Conservation (phyloP, 768 basidiomycete genomes). For the Rhizopogon vesiculosus region DNA sequence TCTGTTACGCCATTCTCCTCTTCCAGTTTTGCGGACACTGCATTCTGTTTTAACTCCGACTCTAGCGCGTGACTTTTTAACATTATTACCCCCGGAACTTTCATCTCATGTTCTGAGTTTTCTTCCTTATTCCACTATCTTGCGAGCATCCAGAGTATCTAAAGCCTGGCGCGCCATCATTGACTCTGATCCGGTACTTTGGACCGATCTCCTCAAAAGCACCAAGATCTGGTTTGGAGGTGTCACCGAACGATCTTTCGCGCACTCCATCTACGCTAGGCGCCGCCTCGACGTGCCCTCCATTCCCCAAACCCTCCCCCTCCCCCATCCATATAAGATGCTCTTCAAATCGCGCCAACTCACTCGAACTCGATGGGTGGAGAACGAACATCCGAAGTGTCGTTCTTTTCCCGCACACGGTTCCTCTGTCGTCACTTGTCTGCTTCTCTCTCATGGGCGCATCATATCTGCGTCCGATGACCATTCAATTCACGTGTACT, state of each 20-base stretch:
- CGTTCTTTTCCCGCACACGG: constrained; percentile 86
- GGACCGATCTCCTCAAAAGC: constrained; percentile 80
- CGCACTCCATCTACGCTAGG: constrained; percentile 61
- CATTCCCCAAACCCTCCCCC: constrained; percentile 49
- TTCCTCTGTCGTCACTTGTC: constrained; percentile 89
- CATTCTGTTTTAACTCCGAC: constrained; percentile 88
- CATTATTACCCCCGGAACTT: constrained; percentile 87
- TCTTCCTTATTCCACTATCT: constrained; percentile 77
- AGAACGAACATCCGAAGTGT: constrained; percentile 66
- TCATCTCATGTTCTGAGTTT: constrained; percentile 84
- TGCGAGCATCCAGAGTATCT: constrained; percentile 85
- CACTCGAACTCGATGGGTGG: constrained; percentile 77
- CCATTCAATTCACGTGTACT: constrained; percentile 94
- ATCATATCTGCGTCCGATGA: constrained; percentile 98
- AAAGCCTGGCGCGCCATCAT: constrained; percentile 89
- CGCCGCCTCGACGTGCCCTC: constrained; percentile 39
- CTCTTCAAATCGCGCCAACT: constrained; percentile 90
- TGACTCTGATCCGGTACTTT: constrained; percentile 85
- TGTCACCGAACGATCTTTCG: constrained; percentile 77
- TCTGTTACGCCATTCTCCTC: constrained; percentile 85
- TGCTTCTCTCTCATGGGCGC: constrained; percentile 90
- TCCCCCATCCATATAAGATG: constrained; percentile 86
- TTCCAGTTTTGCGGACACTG: constrained; percentile 86
- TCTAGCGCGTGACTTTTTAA: constrained; percentile 91
- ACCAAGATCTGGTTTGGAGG: constrained; percentile 90